Evolutionary conservation across 768 basidiomycete species (phyloP).

Genomic region (Suillus subaureus): DNA sequence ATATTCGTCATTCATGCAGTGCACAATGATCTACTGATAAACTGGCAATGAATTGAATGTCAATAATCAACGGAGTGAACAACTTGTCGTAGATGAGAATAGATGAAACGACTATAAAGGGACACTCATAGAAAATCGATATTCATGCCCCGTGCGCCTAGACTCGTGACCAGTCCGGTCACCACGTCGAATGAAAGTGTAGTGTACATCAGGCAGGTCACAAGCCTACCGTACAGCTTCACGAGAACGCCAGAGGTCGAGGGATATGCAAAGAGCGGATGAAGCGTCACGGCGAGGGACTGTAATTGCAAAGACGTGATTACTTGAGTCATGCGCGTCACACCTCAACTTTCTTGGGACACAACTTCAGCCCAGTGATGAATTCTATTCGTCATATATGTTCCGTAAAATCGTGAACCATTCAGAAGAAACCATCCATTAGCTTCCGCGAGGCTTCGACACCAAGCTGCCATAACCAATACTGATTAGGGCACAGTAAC

Average conservation of each 20-base stretch:
- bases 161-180: background rate
- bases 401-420: background rate
- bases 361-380: background rate
- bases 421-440: slow-evolving; percentile 68
- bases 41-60: background rate
- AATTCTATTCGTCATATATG: slow-evolving; percentile 11
- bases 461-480: slow-evolving; percentile 64
- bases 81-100: background rate
- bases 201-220: background rate
- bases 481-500: background rate
- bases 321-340: background rate
- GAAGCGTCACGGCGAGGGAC: background rate
- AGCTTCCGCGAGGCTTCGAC: slow-evolving; percentile 88
- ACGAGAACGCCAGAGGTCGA: background rate
- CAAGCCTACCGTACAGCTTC: background rate
- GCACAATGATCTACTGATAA: background rate
- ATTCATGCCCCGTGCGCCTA: background rate
- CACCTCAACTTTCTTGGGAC: background rate
- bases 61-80: background rate
- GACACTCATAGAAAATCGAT: background rate
- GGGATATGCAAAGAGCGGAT: background rate
- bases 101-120: background rate
- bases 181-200: background rate
- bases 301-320: background rate
- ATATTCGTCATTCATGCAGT: background rate